Base-by-base conservation (phyloP, 2,329 filamentous ascomycete genomes). In the Dothideomycetes sp. region DNA sequence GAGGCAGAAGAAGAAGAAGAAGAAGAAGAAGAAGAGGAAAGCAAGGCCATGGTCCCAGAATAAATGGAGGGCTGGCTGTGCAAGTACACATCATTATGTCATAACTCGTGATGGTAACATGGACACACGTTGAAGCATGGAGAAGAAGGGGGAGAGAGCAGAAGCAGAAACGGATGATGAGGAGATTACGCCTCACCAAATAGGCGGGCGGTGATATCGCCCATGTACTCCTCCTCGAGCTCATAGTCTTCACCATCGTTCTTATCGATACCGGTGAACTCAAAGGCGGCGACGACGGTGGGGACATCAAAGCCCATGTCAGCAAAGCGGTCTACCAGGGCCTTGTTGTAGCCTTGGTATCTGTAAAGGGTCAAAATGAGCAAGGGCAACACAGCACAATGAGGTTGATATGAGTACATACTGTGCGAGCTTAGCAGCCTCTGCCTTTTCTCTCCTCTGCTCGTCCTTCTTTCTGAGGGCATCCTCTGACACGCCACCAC, bases 251-350 rank as follows among this genome's bases (percentile, higher is more conserved):
- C 69, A 0, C 87, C 87, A 18, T 73, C 74, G 51, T 82, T 85
- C 13, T 76, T 75, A 47, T 89, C 84, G 50, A 94, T 88, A 5
- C 84, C 83, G 6, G 91, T 80, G 46, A 74, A 83, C 38, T 81
- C 72, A 54, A 95, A 94, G 0, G 86, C 84, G 8, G 82, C 74
- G 0, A 95, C 86, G 1, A 96, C 86, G n/a, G 75, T 72, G 34
- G 88, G 83, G 2, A 94, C 74, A 43, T 86, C 80, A 53, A 96
- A 96, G 9, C 89, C 89, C 89, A 96, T 96, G 52, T 70, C 75
- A 12, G 84, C 78, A 52, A 96, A 96, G 4, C 82, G 75, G 54
- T 91, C 79, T 49, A 96, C 76, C 28, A 95, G 70, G 22, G 82
- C 74, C 54, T 80, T 82, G 63, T 87, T 88, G 63, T 94, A 96